Conservation (phyloP, 2,329 filamentous ascomycete species). For the Colletotrichum sidae region DNA sequence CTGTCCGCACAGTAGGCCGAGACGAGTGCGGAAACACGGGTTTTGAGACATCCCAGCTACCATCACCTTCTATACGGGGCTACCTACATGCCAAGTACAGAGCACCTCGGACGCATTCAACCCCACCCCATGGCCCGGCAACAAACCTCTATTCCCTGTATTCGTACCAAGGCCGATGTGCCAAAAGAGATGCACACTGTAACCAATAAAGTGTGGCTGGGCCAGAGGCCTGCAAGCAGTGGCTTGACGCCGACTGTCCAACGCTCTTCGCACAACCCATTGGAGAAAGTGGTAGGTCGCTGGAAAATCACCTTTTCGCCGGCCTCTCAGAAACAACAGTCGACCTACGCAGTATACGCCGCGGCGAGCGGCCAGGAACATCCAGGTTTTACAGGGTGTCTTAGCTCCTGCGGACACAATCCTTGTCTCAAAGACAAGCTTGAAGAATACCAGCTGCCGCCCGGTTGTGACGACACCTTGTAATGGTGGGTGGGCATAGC, state of each 20-base stretch:
- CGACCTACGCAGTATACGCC: constrained; percentile 27
- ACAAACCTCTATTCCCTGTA: background rate
- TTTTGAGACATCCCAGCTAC: constrained; percentile 15
- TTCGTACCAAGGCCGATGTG: background rate
- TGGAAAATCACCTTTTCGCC: background rate
- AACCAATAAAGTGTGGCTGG: too few species aligned
- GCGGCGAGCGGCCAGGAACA: constrained; percentile 31
- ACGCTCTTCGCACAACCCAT: background rate
- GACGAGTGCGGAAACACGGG: constrained; percentile 26
- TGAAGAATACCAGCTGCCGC: constrained; percentile 31
- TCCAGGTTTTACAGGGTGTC: constrained; percentile 23
- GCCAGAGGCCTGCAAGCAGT: too few species aligned
- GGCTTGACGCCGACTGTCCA: background rate
- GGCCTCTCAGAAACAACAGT: constrained; percentile 33
- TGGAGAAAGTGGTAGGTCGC: too few species aligned
- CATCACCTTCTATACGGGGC: constrained; percentile 7
- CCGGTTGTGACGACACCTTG: constrained; percentile 35
- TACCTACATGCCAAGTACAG: constrained; percentile 9
- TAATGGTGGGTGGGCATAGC: constrained; percentile 13
- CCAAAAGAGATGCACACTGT: background rate
- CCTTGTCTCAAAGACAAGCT: constrained; percentile 27
- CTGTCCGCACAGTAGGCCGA: constrained; percentile 22
- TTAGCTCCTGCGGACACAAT: constrained; percentile 32
- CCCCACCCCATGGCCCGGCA: background rate
- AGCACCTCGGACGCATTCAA: constrained; percentile 10